These are phyloP conservation scores for Paramecium pentaurelia DNA, from an alignment of 73 alveolate species.

Conservation along the genomic window DNA sequence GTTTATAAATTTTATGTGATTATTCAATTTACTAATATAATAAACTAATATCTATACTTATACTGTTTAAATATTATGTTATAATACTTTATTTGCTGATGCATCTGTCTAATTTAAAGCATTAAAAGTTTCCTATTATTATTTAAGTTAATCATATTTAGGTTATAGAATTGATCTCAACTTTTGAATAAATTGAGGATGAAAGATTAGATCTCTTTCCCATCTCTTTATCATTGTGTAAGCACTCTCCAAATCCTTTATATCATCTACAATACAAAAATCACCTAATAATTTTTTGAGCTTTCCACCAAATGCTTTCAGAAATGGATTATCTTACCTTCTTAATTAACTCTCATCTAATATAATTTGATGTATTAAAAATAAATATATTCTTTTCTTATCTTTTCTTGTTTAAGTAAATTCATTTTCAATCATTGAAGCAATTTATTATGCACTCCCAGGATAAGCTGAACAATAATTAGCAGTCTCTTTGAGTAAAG, in stretches of 20 bases:
- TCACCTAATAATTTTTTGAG: background rate
- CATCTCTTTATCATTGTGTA: constrained; percentile 23
- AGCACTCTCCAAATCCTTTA: constrained; percentile 16
- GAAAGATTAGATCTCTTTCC: constrained; percentile 16
- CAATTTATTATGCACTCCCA: background rate
- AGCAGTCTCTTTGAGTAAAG: constrained; percentile 18
- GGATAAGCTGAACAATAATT: constrained; percentile 36
- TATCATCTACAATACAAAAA: background rate
- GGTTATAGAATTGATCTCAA: background rate
- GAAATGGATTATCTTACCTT: background rate
- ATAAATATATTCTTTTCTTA: background rate
- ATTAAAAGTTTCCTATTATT: constrained; percentile 35
- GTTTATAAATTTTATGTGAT: background rate
- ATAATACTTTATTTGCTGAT: constrained; percentile 9
- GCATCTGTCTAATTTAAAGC: constrained; percentile 18
- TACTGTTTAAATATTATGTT: constrained; percentile 12
- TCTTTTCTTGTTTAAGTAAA: background rate
- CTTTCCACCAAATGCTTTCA: background rate
- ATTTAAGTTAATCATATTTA: background rate
- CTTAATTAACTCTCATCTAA: background rate
- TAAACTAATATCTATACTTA: background rate
- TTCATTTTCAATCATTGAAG: background rate
- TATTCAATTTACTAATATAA: background rate
- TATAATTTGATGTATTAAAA: constrained; percentile 9
- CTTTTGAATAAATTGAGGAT: background rate